These are phyloP conservation scores for Sporothrix sp. DNA, from an alignment of 2,329 filamentous ascomycete genomes.

Conservation along the genomic window DNA sequence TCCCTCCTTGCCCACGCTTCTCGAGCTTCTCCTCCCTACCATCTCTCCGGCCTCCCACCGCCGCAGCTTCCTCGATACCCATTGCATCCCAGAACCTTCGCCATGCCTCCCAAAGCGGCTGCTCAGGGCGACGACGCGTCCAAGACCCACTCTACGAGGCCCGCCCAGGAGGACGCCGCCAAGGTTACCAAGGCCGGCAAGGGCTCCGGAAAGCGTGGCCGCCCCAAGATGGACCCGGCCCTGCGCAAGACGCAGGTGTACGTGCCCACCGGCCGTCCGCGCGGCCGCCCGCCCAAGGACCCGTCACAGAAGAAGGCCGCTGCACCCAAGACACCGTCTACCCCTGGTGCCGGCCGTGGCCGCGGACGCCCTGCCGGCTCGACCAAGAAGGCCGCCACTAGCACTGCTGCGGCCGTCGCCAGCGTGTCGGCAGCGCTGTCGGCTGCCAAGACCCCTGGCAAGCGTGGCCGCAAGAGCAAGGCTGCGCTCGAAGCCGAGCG, in stretches of 20 bases:
- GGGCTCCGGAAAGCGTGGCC: constrained; percentile 19
- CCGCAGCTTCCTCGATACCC: not conserved
- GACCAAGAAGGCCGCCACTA: constrained; percentile 13
- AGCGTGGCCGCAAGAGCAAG: constrained; percentile 20
- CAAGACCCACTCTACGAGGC: constrained; percentile 11
- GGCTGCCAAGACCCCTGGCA: constrained; percentile 12
- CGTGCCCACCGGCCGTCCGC: constrained; percentile 20
- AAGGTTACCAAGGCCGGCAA: constrained; percentile 18
- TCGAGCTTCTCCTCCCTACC: not conserved
- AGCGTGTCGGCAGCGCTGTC: constrained; percentile 5
- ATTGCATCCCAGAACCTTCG: constrained; percentile 11
- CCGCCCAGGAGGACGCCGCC: constrained; percentile 18
- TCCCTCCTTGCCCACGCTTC: too few species aligned
- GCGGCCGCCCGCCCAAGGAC: constrained; percentile 19
- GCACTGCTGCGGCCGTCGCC: not conserved
- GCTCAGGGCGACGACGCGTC: constrained; percentile 7
- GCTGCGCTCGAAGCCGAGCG: constrained; percentile 17
- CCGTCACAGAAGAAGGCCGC: constrained; percentile 16
- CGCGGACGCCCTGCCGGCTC: constrained; percentile 17
- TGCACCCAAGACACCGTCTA: constrained; percentile 8
- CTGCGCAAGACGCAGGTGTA: constrained; percentile 19
- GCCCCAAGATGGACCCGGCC: constrained; percentile 19
- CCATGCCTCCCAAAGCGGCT: constrained; percentile 15
- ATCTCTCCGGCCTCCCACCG: not conserved
- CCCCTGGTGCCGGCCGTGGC: constrained; percentile 14